These are phyloP conservation scores for Rhazya stricta DNA, from an alignment of 257 asterid species.

Conservation along the genomic window DNA sequence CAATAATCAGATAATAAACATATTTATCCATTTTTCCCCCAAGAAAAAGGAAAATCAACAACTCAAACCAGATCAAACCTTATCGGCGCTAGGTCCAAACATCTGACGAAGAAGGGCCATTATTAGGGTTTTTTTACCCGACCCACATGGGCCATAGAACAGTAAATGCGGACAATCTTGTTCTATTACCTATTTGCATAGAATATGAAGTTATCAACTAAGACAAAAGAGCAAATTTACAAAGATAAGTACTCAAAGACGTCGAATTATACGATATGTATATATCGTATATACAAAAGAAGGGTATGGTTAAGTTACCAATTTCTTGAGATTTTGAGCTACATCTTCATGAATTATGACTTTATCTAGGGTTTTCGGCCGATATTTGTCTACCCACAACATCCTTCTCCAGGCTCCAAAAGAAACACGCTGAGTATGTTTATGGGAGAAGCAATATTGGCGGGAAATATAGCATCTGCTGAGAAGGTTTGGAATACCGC, in stretches of 20 bases:
- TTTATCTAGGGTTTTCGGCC: conserved; percentile 93
- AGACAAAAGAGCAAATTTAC: neutral
- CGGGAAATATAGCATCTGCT: neutral
- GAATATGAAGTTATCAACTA: neutral
- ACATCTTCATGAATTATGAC: conserved; percentile 71
- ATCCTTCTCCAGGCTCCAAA: conserved; percentile 24
- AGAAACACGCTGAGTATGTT: neutral
- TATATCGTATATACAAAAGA: neutral
- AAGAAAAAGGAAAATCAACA: neutral
- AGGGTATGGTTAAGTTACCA: conserved; percentile 38
- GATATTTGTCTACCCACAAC: conserved; percentile 98
- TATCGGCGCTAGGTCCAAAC: conserved; percentile 88
- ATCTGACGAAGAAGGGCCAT: conserved; percentile 95
- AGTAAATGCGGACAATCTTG: conserved; percentile 96
- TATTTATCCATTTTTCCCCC: neutral
- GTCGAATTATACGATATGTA: neutral
- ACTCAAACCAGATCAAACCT: conserved; percentile 37
- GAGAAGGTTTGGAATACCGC: neutral
- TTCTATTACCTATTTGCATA: conserved; percentile 56
- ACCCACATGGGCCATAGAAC: conserved; percentile 91
- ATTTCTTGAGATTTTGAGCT: conserved; percentile 82
- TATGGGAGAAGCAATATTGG: neutral
- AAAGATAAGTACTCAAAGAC: conserved; percentile 4
- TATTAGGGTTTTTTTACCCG: conserved; percentile 95
- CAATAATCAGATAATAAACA: conserved; percentile 16